Evolutionary conservation across 108 stramenopile genomes (phyloP), one percentile per base, ranked within the genome.

Genomic region (Cyclotella kingstonii): DNA sequence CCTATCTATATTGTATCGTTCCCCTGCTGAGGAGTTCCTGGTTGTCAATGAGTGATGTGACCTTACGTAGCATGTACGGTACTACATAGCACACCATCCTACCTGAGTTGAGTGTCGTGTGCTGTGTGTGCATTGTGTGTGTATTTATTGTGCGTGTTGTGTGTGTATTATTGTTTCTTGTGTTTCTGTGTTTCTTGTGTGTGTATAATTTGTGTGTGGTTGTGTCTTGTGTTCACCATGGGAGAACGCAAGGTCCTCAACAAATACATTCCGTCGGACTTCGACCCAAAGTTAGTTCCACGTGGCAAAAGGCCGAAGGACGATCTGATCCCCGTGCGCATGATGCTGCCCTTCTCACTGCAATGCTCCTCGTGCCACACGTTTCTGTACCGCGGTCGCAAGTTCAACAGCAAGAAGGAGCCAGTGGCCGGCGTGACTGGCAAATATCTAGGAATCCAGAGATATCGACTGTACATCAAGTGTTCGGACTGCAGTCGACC

Each of bases 221-320:
- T n/a, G n/a, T n/a, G n/a, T n/a, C n/a, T n/a, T n/a, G n/a, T n/a
- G n/a, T 38, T 38, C 36, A 97, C 43, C 47, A 98, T 98, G 98
- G 98, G 98, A 31, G 98, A 98, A 71, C 91, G 98, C 44, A 98
- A 98, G 61, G 95, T 98, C 42, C 73, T 97, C 25, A 95, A 94
- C 86, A 94, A 95, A 73, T 98, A 98, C 83, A 91, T 98, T 74
- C 95, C 96, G 4, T 70, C 96, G 53, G 95, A 97, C 65, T 97
- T 98, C 75, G 98, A 98, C 67, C 98, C 98, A 26, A 60, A 79
- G 47, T 70, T 95, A 26, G 81, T 98, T 48, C 98, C 98, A 2
- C 77, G 86, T 18, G 73, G 81, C 33, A 96, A 95, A 68, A 84
- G 88, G 28, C 75, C 85, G 44, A 89, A 89, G 44, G 90, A 95